Evolutionary conservation across 1,139 yeast genomes (phyloP), one percentile per base, ranked within the genome.

Genomic region (Yamadazyma epiphylla): DNA sequence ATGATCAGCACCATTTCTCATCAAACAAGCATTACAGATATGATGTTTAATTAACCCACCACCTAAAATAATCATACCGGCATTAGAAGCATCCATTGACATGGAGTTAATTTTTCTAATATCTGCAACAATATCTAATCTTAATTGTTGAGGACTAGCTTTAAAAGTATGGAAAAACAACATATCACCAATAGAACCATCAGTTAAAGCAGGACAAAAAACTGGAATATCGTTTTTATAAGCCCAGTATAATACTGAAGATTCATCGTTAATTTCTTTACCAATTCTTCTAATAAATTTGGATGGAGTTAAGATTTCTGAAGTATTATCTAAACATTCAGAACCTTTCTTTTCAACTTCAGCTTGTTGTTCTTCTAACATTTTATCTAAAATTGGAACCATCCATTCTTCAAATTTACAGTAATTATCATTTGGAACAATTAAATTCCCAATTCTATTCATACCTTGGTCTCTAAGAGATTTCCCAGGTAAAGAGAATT

Each of bases 1-100:
- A 53, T 80, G 87, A 56, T 91, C 99, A 14, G 99, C 98, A 46
- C 99, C 99, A 49, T 91, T 94, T 69, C 99, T 81, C 99, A 91
- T 91, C 49, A 91, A 70, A 58, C 97, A 89, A 5, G 99, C 98
- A 55, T 91, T 91, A 52, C 95, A 89, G 46, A 91, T 91, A 55
- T 91, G 99, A 57, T 91, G 99, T 64, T 91, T 91, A 49, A 91
- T 77, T 38, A 91, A 66, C 24, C 99, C 99, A 49, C 98, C 98
- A 32, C 99, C 99, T 32, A 91, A 73, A 40, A 91, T 82, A 36
- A 91, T 67, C 96, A 91, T 91, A 41, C 98, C 97, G 3, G 99
- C 96, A 42, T 70, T 75, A 22, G 83, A 74, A n/a, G 99, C 96
- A 37, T 81, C 94, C 95, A 91, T 88, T 9, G 97, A 80, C 81